Percentiles rank a stretch among this genome's conserved stretches.
Conservation (phyloP, 2,329 filamentous ascomycete genomes). For the Daldinia sp. region DNA sequence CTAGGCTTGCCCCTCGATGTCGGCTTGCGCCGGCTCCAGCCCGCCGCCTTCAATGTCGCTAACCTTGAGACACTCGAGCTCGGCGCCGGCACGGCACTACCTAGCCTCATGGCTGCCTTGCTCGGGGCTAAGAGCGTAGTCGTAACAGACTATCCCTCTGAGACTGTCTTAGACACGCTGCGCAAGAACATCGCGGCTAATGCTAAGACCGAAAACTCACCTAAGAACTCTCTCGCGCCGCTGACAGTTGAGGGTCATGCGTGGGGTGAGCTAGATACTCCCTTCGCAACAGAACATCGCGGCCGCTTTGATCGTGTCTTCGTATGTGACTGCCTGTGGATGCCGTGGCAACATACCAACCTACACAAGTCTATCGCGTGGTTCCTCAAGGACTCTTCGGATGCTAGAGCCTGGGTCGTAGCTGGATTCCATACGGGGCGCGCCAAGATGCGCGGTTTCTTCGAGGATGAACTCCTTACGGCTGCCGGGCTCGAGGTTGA, state of each 20-base stretch:
- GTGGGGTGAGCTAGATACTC: constrained; percentile 68
- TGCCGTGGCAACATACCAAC: constrained; percentile 78
- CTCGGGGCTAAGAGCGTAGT: constrained; percentile 64
- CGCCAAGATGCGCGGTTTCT: constrained; percentile 74
- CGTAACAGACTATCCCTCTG: constrained; percentile 76
- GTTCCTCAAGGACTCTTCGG: constrained; percentile 62
- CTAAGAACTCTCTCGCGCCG: constrained; percentile 45
- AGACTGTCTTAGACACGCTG: constrained; percentile 69
- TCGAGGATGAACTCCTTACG: constrained; percentile 61
- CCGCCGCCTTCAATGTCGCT: constrained; percentile 59
- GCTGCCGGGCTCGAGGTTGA: constrained; percentile 70
- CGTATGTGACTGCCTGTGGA: constrained; percentile 82
- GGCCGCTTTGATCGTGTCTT: constrained; percentile 71
- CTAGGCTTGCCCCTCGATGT: constrained; percentile 6
- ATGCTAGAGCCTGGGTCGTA: constrained; percentile 71
- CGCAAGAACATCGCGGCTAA: constrained; percentile 68
- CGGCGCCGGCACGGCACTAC: constrained; percentile 72
- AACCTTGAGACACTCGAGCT: constrained; percentile 71
- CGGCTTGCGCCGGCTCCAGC: constrained; percentile 8
- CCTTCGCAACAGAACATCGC: constrained; percentile 49
- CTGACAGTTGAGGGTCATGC: constrained; percentile 69
- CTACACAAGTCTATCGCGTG: constrained; percentile 71
- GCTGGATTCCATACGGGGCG: constrained; percentile 80
- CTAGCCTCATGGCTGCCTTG: constrained; percentile 63
- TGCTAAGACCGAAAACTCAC: constrained; percentile 53